Evolutionary conservation across 2,329 filamentous ascomycete species (phyloP).

Genomic region (Bretziella fagacearum): DNA sequence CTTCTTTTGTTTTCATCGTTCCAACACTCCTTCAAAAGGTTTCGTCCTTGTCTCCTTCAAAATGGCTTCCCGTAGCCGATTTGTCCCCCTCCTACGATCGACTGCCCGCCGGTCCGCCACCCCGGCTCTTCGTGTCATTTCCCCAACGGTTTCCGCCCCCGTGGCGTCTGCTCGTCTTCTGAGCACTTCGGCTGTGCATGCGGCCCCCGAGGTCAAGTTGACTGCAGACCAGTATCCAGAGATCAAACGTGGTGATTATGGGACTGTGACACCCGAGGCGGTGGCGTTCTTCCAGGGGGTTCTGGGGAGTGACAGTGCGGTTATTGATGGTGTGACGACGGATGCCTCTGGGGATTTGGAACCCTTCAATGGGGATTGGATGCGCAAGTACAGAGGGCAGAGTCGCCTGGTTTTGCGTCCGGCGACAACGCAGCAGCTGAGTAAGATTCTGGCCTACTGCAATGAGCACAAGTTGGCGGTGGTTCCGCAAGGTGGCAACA

Average conservation of each 20-base stretch:
- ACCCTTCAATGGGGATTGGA: slow-evolving; percentile 94
- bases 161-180: background rate
- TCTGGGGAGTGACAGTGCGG: slow-evolving; percentile 63
- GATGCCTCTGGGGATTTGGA: slow-evolving; percentile 60
- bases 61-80: slow-evolving; percentile 10
- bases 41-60: background rate
- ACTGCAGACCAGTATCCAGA: slow-evolving; percentile 77
- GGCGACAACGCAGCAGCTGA: slow-evolving; percentile 69
- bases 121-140: background rate
- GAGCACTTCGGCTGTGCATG: background rate
- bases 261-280: slow-evolving; percentile 57
- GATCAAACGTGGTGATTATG: slow-evolving; percentile 67
- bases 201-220: slow-evolving; percentile 35
- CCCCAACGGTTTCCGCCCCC: too few species aligned
- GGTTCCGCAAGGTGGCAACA: slow-evolving; percentile 93
- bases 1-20: slow-evolving; percentile 8
- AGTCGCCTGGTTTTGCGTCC: slow-evolving; percentile 77
- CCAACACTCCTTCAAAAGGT: background rate
- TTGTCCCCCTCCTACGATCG: slow-evolving; percentile 9
- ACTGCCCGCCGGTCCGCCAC: background rate
- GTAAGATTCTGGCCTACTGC: slow-evolving; percentile 83
- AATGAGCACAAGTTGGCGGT: slow-evolving; percentile 85
- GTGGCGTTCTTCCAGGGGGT: slow-evolving; percentile 66
- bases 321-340: slow-evolving; percentile 63
- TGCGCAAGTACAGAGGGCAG: slow-evolving; percentile 94